Conservation (phyloP, 2,329 filamentous ascomycete species). For the Alternaria sp. region DNA sequence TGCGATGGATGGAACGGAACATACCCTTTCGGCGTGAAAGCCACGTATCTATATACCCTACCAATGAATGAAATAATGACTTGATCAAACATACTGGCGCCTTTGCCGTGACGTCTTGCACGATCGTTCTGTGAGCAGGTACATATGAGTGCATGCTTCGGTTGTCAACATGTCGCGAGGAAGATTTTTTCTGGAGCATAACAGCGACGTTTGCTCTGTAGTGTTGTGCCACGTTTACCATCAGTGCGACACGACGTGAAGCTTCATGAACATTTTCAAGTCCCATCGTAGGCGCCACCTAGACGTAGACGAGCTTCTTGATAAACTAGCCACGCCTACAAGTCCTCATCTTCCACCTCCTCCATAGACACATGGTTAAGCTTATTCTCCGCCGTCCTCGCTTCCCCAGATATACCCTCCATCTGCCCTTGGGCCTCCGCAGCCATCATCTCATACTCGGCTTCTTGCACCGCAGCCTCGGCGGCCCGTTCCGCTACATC, state of each 20-base stretch:
- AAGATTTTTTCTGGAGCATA: background rate
- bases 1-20: constrained; percentile 17
- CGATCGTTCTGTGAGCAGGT: background rate
- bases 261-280: background rate
- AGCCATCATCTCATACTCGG: constrained; percentile 51
- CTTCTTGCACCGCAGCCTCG: constrained; percentile 48
- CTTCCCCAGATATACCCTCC: constrained; percentile 40
- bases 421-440: constrained; percentile 48
- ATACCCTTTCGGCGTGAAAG: constrained; percentile 13
- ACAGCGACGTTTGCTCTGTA: fast-evolving
- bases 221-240: background rate
- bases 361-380: constrained; percentile 55
- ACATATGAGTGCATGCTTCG: background rate
- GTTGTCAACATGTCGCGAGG: background rate
- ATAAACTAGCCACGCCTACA: constrained; percentile 24
- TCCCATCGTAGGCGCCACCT: too few species aligned
- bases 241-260: background rate
- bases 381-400: constrained; percentile 45
- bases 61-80: constrained; percentile 23
- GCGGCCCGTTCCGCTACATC: constrained; percentile 39
- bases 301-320: too few species aligned
- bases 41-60: constrained; percentile 28
- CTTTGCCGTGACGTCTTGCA: background rate
- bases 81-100: background rate
- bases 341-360: constrained; percentile 57